These are phyloP conservation scores for Conoideocrella luteorostrata DNA, from an alignment of 2,329 filamentous ascomycete species.

Conservation along the genomic window DNA sequence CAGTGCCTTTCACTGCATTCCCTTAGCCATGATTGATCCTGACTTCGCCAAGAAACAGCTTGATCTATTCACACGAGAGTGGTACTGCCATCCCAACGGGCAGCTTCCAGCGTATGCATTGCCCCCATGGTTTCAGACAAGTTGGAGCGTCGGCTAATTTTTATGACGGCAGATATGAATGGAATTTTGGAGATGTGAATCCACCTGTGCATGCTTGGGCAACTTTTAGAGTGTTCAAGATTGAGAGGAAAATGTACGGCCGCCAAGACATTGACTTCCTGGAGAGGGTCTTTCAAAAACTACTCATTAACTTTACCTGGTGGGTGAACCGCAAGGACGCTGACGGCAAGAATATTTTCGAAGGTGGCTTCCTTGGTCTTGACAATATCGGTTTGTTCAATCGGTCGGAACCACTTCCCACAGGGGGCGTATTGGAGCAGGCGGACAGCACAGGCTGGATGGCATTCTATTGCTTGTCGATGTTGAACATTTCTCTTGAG, in stretches of 20 bases:
- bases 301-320: slow-evolving; percentile 96
- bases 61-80: slow-evolving; percentile 90
- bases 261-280: slow-evolving; percentile 92
- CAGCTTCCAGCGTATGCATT: slow-evolving; percentile 73
- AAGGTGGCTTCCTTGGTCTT: slow-evolving; percentile 88
- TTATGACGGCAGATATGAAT: slow-evolving; percentile 59
- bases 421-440: slow-evolving; percentile 88
- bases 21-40: slow-evolving; percentile 92
- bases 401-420: slow-evolving; percentile 88
- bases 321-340: slow-evolving; percentile 97
- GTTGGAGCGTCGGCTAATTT: slow-evolving; percentile 9
- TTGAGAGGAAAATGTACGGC: slow-evolving; percentile 95
- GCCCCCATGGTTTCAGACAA: neutral
- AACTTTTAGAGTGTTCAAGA: slow-evolving; percentile 94
- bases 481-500: slow-evolving; percentile 95
- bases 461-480: slow-evolving; percentile 93
- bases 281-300: slow-evolving; percentile 92
- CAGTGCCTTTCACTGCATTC: slow-evolving; percentile 93
- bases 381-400: slow-evolving; percentile 99
- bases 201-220: slow-evolving; percentile 96
- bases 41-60: slow-evolving; percentile 98
- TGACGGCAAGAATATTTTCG: slow-evolving; percentile 95
- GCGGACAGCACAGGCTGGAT: slow-evolving; percentile 98
- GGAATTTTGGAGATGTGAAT: slow-evolving; percentile 97
- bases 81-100: slow-evolving; percentile 98